Conservation (phyloP, 495 filamentous ascomycete genomes). For the Xylaria curta region DNA sequence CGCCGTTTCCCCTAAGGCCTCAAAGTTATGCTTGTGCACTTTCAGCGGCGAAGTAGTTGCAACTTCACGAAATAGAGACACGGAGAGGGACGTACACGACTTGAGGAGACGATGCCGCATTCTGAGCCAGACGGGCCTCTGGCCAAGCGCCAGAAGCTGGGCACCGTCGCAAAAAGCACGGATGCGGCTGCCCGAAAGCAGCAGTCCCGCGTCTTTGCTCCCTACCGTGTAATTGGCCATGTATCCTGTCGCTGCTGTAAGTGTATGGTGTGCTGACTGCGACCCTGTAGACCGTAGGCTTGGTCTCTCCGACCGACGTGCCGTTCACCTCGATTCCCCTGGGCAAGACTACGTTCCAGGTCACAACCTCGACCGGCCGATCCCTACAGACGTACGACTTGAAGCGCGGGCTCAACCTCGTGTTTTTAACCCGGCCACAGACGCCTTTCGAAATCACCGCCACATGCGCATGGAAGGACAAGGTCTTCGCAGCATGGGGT, state of each 20-base stretch:
- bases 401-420: conserved; percentile 82
- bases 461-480: conserved; percentile 85
- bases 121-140: conserved; percentile 59
- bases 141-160: conserved; percentile 72
- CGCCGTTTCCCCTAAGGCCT: not conserved
- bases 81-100: not conserved
- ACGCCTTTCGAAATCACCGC: conserved; percentile 87
- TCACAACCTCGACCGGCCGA: conserved; percentile 91
- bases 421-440: conserved; percentile 89
- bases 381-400: conserved; percentile 95
- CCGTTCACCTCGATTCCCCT: conserved; percentile 88
- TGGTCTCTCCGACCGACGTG: conserved; percentile 87
- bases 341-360: conserved; percentile 93
- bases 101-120: conserved; percentile 49
- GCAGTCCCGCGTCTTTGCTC: conserved; percentile 84
- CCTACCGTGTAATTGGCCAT: conserved; percentile 79
- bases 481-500: conserved; percentile 86
- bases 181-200: conserved; percentile 45
- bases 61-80: not conserved
- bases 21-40: not conserved
- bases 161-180: conserved; percentile 43
- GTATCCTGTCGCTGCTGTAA: not conserved
- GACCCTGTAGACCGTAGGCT: conserved; percentile 78
- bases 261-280: conserved; percentile 10
- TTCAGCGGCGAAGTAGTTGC: not conserved